Conservation (phyloP, 2,329 filamentous ascomycete genomes). For the Cadophora gregata region DNA sequence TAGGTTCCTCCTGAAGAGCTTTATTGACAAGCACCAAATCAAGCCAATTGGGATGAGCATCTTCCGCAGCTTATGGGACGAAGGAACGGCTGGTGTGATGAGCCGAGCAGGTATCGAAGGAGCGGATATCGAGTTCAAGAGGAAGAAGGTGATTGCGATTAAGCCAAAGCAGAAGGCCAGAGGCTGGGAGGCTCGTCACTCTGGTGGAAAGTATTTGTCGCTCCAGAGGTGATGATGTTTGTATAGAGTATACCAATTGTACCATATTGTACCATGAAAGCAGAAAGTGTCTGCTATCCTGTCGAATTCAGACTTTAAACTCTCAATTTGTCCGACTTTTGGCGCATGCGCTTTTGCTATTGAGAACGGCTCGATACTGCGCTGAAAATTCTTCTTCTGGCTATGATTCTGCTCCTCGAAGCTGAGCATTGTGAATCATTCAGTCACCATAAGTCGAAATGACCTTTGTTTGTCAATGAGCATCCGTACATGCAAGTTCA, state of each 20-base stretch:
- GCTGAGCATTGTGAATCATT: too few relatives aligned
- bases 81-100: constrained; percentile 88
- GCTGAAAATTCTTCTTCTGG: too few relatives aligned
- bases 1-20: constrained; percentile 76
- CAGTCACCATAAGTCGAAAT: too few relatives aligned
- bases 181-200: constrained; percentile 70
- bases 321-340: too few relatives aligned
- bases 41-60: constrained; percentile 81
- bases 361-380: too few relatives aligned
- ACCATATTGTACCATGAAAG: constrained; percentile 34
- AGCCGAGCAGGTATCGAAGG: constrained; percentile 75
- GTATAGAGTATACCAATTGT: constrained; percentile 25
- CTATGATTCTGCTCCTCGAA: too few relatives aligned
- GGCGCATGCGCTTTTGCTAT: background rate
- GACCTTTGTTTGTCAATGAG: too few relatives aligned
- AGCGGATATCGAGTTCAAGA: constrained; percentile 83
- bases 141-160: constrained; percentile 73
- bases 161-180: constrained; percentile 65
- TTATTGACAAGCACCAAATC: constrained; percentile 72
- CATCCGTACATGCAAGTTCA: too few relatives aligned
- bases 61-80: constrained; percentile 91
- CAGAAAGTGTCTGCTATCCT: constrained; percentile 11
- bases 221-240: constrained; percentile 45
- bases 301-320: background rate
- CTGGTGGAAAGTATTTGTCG: constrained; percentile 68